Conservation (phyloP, 2,329 filamentous ascomycete species). For the Pseudopithomyces chartarum region DNA sequence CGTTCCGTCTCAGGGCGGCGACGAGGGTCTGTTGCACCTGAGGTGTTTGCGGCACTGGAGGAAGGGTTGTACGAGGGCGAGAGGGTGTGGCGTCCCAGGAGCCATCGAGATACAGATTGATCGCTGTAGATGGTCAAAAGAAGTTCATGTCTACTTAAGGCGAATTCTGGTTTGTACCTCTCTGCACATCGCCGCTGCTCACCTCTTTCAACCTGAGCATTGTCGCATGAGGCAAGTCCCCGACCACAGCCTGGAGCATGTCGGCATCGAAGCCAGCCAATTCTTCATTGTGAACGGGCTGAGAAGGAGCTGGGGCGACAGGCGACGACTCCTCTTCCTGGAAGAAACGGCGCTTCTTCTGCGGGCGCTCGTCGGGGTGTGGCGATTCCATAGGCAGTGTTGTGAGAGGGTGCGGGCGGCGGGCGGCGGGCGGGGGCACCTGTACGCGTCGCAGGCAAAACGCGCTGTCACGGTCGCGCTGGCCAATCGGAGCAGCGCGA, state of each 20-base stretch:
- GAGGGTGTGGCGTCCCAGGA: slow-evolving; percentile 57
- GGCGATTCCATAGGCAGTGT: slow-evolving; percentile 41
- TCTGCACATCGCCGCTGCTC: slow-evolving; percentile 60
- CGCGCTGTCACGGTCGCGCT: slow-evolving; percentile 38
- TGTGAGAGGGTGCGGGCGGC: slow-evolving; percentile 7
- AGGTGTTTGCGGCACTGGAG: slow-evolving; percentile 19
- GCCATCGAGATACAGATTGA: slow-evolving; percentile 69
- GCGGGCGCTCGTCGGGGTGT: slow-evolving; percentile 58
- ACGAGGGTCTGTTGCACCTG: slow-evolving; percentile 29
- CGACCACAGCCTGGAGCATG: slow-evolving; percentile 63
- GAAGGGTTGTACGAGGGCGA: slow-evolving; percentile 12
- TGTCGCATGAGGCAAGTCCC: slow-evolving; percentile 53
- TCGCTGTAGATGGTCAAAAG: slow-evolving; percentile 49
- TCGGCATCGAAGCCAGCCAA: slow-evolving; percentile 57
- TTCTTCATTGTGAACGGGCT: slow-evolving; percentile 26
- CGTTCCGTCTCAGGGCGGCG: slow-evolving; percentile 28
- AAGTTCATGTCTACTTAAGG: not conserved
- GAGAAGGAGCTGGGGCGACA: slow-evolving; percentile 18
- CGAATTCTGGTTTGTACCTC: slow-evolving; percentile 33
- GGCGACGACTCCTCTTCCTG: slow-evolving; percentile 53
- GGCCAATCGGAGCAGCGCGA: slow-evolving; percentile 26
- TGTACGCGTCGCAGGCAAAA: slow-evolving; percentile 28
- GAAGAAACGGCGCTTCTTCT: slow-evolving; percentile 69
- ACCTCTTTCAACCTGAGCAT: slow-evolving; percentile 55
- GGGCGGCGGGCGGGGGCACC: not conserved